phyloP scores from a whole-genome alignment of 2,329 filamentous ascomycete genomes.

The Sclerotinia glacialis region DNA sequence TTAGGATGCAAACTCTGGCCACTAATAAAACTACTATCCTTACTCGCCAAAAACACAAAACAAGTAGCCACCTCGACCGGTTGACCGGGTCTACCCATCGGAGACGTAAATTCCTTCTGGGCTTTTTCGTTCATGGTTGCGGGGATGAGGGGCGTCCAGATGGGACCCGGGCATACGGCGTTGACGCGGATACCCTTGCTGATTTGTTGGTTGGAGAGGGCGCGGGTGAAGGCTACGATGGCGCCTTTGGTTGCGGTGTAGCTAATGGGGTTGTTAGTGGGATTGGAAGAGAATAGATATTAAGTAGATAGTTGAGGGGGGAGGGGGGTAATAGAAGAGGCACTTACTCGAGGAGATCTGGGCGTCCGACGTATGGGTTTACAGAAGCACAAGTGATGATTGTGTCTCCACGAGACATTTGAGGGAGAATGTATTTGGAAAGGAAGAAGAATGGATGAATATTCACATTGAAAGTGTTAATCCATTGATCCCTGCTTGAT shows the following conservation, averaged over 20 bases:
- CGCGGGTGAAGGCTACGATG: constrained; percentile 75
- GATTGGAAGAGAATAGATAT: neutral
- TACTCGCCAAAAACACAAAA: constrained; percentile 75
- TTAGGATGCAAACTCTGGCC: constrained; percentile 70
- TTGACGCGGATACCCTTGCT: constrained; percentile 73
- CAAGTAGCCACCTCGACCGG: constrained; percentile 79
- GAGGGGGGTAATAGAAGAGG: too few species aligned
- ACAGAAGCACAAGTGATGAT: constrained; percentile 87
- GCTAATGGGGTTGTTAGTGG: constrained; percentile 19
- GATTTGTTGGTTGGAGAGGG: constrained; percentile 71
- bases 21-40: constrained; percentile 70
- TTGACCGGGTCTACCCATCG: constrained; percentile 75
- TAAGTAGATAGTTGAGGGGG: neutral
- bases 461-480: constrained; percentile 77
- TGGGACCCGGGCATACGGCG: constrained; percentile 72
- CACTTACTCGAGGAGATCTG: constrained; percentile 65
- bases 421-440: constrained; percentile 70
- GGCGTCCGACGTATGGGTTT: constrained; percentile 78
- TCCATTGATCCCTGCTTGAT: constrained; percentile 65
- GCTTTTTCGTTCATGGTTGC: constrained; percentile 68
- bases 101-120: constrained; percentile 68
- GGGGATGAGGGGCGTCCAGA: constrained; percentile 75
- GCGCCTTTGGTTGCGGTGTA: constrained; percentile 80
- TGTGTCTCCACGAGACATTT: constrained; percentile 70
- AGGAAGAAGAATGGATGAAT: constrained; percentile 81